phyloP scores from a whole-genome alignment of 306 rosid species.

The Sicyos edulis region DNA sequence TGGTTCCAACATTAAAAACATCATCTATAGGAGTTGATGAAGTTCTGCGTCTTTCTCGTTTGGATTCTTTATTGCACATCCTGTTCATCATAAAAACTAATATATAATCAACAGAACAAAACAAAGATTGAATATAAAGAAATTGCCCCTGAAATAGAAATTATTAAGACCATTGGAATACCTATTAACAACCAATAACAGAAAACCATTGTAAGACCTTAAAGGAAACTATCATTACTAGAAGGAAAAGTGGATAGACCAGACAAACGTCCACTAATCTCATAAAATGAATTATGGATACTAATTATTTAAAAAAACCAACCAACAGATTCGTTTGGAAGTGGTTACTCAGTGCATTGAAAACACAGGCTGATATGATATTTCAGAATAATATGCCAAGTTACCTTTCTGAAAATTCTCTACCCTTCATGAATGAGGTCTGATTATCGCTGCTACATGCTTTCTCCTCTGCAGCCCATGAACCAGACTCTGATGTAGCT shows the following conservation, averaged over 20 bases:
- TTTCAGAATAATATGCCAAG: not conserved
- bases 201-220: not conserved
- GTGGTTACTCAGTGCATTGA: not conserved
- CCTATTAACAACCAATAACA: not conserved
- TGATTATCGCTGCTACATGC: slow-evolving; percentile 73
- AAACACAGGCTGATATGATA: not conserved
- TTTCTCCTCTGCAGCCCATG: slow-evolving; percentile 69
- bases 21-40: slow-evolving; percentile 38
- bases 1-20: slow-evolving; percentile 35
- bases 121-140: not conserved
- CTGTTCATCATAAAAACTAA: slow-evolving; percentile 39
- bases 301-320: not conserved
- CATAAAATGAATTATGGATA: not conserved
- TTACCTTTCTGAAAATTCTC: slow-evolving; percentile 48
- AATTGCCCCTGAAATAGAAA: not conserved
- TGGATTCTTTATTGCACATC: slow-evolving; percentile 37
- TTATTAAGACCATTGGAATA: not conserved
- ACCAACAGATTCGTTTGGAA: not conserved
- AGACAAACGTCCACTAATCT: not conserved
- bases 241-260: not conserved
- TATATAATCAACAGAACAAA: slow-evolving; percentile 22
- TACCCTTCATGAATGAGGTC: slow-evolving; percentile 42
- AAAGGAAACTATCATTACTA: slow-evolving; percentile 1
- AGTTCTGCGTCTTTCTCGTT: slow-evolving; percentile 43
- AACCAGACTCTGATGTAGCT: slow-evolving; percentile 66